phyloP scores from a whole-genome alignment of 139 green algal genomes.

The Chlorella sp. region DNA sequence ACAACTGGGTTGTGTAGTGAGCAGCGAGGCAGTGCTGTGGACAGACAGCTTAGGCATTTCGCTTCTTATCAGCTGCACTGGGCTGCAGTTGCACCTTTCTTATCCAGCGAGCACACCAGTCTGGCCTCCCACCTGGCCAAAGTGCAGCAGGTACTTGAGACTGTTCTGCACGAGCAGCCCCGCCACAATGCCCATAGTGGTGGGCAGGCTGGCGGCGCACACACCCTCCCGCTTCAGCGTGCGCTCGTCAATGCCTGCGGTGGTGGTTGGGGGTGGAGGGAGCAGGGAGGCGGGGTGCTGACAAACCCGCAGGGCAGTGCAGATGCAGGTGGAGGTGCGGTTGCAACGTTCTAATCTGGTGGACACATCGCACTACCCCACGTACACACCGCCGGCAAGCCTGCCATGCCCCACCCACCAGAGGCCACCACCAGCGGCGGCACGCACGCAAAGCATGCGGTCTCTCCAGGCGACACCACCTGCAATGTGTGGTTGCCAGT shows the following conservation, averaged over 20 bases:
- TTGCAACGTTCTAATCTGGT: background rate
- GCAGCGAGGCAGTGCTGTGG: no score
- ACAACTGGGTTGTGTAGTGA: no score
- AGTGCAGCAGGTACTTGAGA: slow-evolving; percentile 94
- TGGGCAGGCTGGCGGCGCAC: slow-evolving; percentile 96
- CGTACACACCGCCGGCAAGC: background rate
- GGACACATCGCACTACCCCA: background rate
- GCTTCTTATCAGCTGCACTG: no score
- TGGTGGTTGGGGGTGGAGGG: background rate
- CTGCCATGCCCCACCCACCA: slow-evolving; percentile 33
- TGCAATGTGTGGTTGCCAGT: no score
- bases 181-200: slow-evolving; percentile 98
- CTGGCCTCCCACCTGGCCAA: slow-evolving; percentile 68
- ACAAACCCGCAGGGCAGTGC: no score
- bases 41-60: no score
- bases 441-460: slow-evolving; percentile 91
- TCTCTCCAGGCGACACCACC: slow-evolving; percentile 71
- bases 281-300: no score
- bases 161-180: slow-evolving; percentile 96
- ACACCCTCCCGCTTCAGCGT: slow-evolving; percentile 97
- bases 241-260: slow-evolving; percentile 89
- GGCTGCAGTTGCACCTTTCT: no score
- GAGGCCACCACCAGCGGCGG: slow-evolving; percentile 93
- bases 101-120: no score
- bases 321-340: background rate